Evolutionary conservation across 345 rosid species (phyloP), one percentile per base, ranked within the genome.

Genomic region (Populus deltoides): DNA sequence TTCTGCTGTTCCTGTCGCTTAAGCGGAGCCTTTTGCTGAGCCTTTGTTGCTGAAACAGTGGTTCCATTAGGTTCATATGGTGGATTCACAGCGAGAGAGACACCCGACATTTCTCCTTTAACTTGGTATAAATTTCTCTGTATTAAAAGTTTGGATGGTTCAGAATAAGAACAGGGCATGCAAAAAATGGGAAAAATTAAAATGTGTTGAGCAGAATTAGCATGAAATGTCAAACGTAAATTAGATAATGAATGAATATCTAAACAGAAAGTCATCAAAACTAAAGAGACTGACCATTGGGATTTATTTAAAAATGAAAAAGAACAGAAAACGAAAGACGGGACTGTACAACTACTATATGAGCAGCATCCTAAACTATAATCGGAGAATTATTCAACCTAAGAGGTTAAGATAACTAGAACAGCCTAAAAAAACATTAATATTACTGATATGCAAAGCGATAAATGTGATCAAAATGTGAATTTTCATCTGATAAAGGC

Each of bases 31-130:
- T 83, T 74, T 41, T 81, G 83, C 18, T 74, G 79, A 4, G 87
- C 41, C 25, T 81, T 78, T 16, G 85, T 51, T 9, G 68, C 67
- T 8, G 76, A 20, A 20, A 78, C 61, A 36, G 65, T 20, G 51
- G 88, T 68, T 27, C 81, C 80, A 47, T 79, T 86, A 1, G 76
- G 80, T 68, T 91, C 87, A 35, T 72, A 74, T 29, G 79, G 66
- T n/a, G 93, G 87, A 75, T 84, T 87, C 74, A 88, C 89, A 39
- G 94, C 93, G 0, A 91, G 91, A 51, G 97, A 75, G 13, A 85
- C 90, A 51, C 98, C 97, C 7, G 99, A 93, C 99, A 93, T 93
- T 36, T 75, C 11, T 78, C 6, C 39, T 68, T 47, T 7, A 25
- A 29, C 5, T 66, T 27, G 25, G 55, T 6, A 24, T 13, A 18